Evolutionary conservation across 352 stramenopile species (phyloP).

Genomic region (Phytophthora pistaciae): DNA sequence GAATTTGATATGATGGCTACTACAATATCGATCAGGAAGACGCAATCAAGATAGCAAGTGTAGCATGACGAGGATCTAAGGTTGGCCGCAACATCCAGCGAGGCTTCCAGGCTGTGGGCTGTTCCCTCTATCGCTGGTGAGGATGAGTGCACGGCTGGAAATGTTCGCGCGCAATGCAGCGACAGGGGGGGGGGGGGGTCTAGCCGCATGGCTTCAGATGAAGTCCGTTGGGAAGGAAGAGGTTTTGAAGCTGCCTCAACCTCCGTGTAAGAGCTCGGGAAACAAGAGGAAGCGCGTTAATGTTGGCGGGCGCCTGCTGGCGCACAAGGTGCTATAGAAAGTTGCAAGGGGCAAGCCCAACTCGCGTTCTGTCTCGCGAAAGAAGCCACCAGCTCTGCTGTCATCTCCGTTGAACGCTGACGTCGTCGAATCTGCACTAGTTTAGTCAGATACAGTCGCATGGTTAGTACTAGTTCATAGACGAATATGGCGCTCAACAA

Average conservation of each 20-base stretch:
- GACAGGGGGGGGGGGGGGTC: no score
- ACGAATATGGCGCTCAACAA: no score
- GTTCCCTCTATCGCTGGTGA: constrained; percentile 26
- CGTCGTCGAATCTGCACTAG: neutral
- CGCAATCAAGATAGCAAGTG: constrained; percentile 12
- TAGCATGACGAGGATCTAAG: constrained; percentile 17
- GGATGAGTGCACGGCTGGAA: constrained; percentile 3
- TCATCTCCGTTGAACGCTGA: no score
- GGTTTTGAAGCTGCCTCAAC: neutral
- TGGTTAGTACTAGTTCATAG: no score
- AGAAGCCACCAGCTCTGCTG: neutral
- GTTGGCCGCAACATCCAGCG: constrained; percentile 17
- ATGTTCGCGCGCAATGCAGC: constrained; percentile 1
- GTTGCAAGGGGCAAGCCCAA: neutral
- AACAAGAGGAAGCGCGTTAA: constrained; percentile 4
- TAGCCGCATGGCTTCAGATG: constrained; percentile 6
- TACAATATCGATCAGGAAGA: constrained; percentile 21
- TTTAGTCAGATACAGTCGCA: neutral
- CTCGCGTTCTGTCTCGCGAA: no score
- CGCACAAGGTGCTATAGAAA: constrained; percentile 7
- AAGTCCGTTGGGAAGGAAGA: neutral
- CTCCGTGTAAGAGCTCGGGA: neutral
- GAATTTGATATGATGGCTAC: constrained; percentile 10
- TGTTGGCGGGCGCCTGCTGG: neutral
- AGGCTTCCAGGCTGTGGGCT: constrained; percentile 15